These are phyloP conservation scores for Kuraishia ogatae DNA, from an alignment of 805 yeast genomes.

Conservation along the genomic window DNA sequence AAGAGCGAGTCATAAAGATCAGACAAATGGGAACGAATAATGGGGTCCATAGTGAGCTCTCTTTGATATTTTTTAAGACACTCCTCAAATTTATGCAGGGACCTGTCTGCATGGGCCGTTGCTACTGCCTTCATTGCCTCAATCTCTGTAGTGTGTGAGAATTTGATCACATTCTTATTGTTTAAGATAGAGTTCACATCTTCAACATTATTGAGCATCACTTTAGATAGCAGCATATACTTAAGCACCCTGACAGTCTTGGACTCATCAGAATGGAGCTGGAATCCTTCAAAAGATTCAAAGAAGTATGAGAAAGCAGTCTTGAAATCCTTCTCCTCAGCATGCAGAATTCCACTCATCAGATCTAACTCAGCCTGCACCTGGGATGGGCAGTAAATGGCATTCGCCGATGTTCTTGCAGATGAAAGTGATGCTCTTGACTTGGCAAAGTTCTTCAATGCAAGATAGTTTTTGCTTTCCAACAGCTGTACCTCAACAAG, in stretches of 20 bases:
- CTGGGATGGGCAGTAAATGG: constrained; percentile 90
- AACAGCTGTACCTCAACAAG: constrained; percentile 91
- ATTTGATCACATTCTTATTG: constrained; percentile 44
- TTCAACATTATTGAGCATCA: constrained; percentile 82
- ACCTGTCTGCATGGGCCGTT: constrained; percentile 80
- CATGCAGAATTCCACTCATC: constrained; percentile 92
- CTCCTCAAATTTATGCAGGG: constrained; percentile 84
- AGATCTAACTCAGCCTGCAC: constrained; percentile 91
- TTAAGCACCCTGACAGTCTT: constrained; percentile 71
- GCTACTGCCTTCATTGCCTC: constrained; percentile 96
- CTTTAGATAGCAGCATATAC: constrained; percentile 87
- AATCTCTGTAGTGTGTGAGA: constrained; percentile 62
- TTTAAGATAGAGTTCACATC: constrained; percentile 75
- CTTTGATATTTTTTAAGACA: constrained; percentile 60
- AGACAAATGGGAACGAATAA: constrained; percentile 85
- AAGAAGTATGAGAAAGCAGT: constrained; percentile 93
- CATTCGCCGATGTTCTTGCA: constrained; percentile 95
- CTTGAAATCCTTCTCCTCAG: constrained; percentile 93
- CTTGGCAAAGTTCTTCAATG: constrained; percentile 84
- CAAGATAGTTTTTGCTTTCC: constrained; percentile 85
- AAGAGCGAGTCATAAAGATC: constrained; percentile 88
- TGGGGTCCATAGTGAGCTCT: constrained; percentile 79
- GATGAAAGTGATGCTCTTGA: constrained; percentile 88
- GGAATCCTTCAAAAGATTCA: constrained; percentile 90
- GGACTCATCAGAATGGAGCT: constrained; percentile 37